Conservation (phyloP, 2,329 filamentous ascomycete genomes). For the Calonectria naviculata region DNA sequence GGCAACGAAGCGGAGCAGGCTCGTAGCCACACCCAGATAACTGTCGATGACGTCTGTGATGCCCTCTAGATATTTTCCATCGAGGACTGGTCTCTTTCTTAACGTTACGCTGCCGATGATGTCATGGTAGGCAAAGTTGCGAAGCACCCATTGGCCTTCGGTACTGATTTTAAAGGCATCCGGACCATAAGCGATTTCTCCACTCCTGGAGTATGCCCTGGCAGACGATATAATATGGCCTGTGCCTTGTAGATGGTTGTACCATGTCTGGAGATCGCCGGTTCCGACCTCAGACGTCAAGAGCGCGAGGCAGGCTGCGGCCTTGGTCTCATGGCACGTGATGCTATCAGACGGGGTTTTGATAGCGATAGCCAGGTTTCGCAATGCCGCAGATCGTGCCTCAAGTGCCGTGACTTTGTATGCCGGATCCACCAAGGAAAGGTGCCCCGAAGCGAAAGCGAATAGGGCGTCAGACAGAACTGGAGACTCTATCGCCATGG, state of each 20-base stretch:
- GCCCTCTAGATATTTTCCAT: background rate
- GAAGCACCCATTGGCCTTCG: conserved; percentile 11
- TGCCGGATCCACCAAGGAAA: conserved; percentile 1
- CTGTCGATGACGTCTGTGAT: background rate
- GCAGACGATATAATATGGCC: background rate
- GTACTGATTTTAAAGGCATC: conserved; percentile 7
- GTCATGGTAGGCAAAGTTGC: conserved; percentile 18
- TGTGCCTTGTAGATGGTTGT: conserved; percentile 8
- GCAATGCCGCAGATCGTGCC: conserved; percentile 2
- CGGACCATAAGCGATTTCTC: background rate
- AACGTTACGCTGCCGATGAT: conserved; percentile 15
- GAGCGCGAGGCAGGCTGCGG: conserved; percentile 9
- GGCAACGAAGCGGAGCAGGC: background rate
- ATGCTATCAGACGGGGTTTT: conserved; percentile 1
- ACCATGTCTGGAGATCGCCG: conserved; percentile 1
- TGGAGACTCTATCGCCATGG: conserved; percentile 13
- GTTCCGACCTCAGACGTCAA: conserved; percentile 3
- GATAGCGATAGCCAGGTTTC: conserved; percentile 4
- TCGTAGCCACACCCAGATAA: background rate
- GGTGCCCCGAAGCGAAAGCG: conserved; percentile 9
- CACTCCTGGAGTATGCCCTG: background rate
- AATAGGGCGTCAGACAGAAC: conserved; percentile 8
- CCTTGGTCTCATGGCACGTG: background rate
- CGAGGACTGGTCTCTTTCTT: background rate
- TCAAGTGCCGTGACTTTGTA: conserved; percentile 11